These are phyloP conservation scores for Pythium graminicola DNA, from an alignment of 352 stramenopile species.

Conservation along the genomic window DNA sequence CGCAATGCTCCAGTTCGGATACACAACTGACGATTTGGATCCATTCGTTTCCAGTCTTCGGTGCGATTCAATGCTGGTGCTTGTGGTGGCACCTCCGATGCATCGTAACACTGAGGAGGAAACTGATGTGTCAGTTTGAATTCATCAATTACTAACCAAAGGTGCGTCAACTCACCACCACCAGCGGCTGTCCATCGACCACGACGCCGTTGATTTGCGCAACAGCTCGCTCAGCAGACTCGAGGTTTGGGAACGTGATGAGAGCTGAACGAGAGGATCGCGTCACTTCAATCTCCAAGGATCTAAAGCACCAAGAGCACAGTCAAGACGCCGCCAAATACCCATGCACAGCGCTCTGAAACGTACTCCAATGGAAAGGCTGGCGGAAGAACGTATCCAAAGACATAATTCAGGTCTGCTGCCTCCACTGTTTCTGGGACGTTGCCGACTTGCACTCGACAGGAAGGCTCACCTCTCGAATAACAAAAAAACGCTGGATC, in stretches of 20 bases:
- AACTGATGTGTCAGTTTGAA: neutral
- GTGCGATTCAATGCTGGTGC: too few relatives aligned
- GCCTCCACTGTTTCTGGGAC: slow-evolving; percentile 37
- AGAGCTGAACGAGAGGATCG: slow-evolving; percentile 1
- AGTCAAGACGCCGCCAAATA: too few relatives aligned
- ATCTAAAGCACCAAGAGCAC: neutral
- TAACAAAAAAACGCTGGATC: slow-evolving; percentile 35
- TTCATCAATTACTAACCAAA: neutral
- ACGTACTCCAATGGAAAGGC: slow-evolving; percentile 34
- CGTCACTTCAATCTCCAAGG: slow-evolving; percentile 12
- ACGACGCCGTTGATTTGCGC: slow-evolving; percentile 42
- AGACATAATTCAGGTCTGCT: slow-evolving; percentile 49
- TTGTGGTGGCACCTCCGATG: neutral
- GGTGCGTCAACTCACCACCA: slow-evolving; percentile 40
- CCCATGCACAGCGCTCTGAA: neutral
- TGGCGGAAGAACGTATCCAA: slow-evolving; percentile 44
- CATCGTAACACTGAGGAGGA: neutral
- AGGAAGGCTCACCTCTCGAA: slow-evolving; percentile 25
- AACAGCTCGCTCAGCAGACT: slow-evolving; percentile 34
- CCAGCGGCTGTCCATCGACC: slow-evolving; percentile 34
- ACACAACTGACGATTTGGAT: neutral
- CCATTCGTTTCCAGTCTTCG: slow-evolving; percentile 4
- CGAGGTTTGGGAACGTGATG: slow-evolving; percentile 27
- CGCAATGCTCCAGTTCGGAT: too few relatives aligned
- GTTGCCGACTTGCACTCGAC: slow-evolving; percentile 34